phyloP scores from a whole-genome alignment of 1,284 basidiomycete genomes.

The Testicularia cyperi region DNA sequence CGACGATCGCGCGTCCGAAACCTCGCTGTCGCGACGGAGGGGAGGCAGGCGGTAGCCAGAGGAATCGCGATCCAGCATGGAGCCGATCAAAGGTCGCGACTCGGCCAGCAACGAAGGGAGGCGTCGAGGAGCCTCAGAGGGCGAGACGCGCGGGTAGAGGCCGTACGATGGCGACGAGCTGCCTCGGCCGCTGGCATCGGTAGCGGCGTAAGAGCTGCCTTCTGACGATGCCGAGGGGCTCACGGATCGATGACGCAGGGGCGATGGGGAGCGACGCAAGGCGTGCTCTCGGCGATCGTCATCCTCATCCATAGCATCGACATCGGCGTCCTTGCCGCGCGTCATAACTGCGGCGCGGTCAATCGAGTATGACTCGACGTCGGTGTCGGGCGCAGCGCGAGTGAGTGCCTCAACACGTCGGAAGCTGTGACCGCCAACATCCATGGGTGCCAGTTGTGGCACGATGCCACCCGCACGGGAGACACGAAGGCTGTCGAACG shows the following conservation, averaged over 20 bases:
- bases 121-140: conserved; percentile 16
- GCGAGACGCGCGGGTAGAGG: conserved; percentile 34
- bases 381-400: conserved; percentile 44
- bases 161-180: conserved; percentile 32
- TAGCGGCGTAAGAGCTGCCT: conserved; percentile 17
- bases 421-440: conserved; percentile 42
- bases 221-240: conserved; percentile 29
- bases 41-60: background rate
- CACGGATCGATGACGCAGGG: conserved; percentile 19
- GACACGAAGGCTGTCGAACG: conserved; percentile 41
- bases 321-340: conserved; percentile 15
- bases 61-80: conserved; percentile 16
- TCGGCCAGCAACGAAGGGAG: no score
- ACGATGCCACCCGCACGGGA: conserved; percentile 37
- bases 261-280: conserved; percentile 1
- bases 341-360: conserved; percentile 1
- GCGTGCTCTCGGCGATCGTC: conserved; percentile 7
- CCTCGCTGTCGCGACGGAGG: conserved; percentile 11
- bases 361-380: no score
- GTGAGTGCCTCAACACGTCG: conserved; percentile 54
- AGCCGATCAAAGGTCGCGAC: no score
- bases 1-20: background rate
- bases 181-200: conserved; percentile 14
- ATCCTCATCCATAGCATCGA: conserved; percentile 39
- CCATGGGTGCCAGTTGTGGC: conserved; percentile 46